Base-by-base conservation (phyloP, 2,329 filamentous ascomycete genomes). In the Corniculantispora saksenae region DNA sequence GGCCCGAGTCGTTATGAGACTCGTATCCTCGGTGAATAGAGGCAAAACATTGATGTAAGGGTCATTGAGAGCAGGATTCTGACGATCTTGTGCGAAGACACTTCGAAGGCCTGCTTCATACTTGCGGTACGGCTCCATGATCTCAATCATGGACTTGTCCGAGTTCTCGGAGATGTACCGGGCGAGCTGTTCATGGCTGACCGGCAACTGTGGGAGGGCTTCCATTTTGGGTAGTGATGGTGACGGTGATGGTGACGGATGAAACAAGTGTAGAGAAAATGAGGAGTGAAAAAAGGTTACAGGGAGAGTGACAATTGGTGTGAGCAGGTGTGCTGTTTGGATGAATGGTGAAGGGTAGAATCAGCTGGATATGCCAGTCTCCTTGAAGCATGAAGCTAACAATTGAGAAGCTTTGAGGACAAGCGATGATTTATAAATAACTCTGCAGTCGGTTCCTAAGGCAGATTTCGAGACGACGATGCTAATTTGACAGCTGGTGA, bases 101-200 rank as follows among this genome's bases (percentile, higher is more conserved):
- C 89, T 83, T 53, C 91, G 86, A 60, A 93, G 79, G 66, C 85
- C 82, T 55, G 85, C 82, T 74, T 93, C 91, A 69, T 89, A 92
- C 62, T 84, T 76, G 72, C 89, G 86, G 76, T 87, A 93, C 0
- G 90, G 90, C 59, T 83, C 78, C 64, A 92, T 75, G 61, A 93
- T 79, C 40, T 89, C 81, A 7, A 74, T 67, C 68, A 92, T 79
- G 1, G 86, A 77, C 62, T 78, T 83, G 29, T 84, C 76, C 7
- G 83, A 79, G 67, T 89, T 80, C 64, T 82, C 77, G 15, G 81
- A 78, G 65, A 92, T 81, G 74, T 91, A 85, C 64, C 73, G 78
- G 47, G 76, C 78, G 71, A 86, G 73, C 70, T 80, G 79, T 67
- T 72, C 67, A 56, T 81, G 81, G 65, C 80, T 75, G 66, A 75